These are phyloP conservation scores for Leishmania amazonensis DNA, from an alignment of 208 protist genomes.

Conservation along the genomic window DNA sequence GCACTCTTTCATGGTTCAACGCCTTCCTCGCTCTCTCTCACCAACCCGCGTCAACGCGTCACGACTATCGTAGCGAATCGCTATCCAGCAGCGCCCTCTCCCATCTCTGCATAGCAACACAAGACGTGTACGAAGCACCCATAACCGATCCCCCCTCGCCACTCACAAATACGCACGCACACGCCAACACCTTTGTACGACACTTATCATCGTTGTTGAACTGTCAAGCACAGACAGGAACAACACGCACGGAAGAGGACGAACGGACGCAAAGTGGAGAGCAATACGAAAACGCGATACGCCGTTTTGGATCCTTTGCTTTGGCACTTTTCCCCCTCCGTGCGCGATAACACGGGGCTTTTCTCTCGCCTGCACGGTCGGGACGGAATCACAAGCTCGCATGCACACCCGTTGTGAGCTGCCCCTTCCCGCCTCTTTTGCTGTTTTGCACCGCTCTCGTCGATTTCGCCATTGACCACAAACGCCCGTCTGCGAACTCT, in stretches of 20 bases:
- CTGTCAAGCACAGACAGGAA: not conserved
- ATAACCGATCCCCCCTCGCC: not conserved
- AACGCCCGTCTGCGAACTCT: not conserved
- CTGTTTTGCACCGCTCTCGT: not conserved
- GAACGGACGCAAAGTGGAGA: no score
- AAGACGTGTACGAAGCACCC: not conserved
- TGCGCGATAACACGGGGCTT: not conserved
- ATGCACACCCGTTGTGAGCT: not conserved
- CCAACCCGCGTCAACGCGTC: not conserved
- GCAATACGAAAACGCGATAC: not conserved
- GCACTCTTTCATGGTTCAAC: not conserved
- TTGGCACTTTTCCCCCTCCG: not conserved
- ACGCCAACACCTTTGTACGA: not conserved
- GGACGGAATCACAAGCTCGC: not conserved
- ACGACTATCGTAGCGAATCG: not conserved
- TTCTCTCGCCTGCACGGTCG: not conserved
- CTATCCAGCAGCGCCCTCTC: not conserved
- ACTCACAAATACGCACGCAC: not conserved
- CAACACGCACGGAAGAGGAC: not conserved
- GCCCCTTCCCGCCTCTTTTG: not conserved
- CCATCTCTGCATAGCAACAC: not conserved
- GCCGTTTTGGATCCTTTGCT: not conserved
- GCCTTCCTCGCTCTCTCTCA: not conserved
- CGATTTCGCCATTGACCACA: not conserved
- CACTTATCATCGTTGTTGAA: not conserved